These are phyloP conservation scores for Kazachstania martiniae DNA, from an alignment of 805 yeast species.

Conservation along the genomic window DNA sequence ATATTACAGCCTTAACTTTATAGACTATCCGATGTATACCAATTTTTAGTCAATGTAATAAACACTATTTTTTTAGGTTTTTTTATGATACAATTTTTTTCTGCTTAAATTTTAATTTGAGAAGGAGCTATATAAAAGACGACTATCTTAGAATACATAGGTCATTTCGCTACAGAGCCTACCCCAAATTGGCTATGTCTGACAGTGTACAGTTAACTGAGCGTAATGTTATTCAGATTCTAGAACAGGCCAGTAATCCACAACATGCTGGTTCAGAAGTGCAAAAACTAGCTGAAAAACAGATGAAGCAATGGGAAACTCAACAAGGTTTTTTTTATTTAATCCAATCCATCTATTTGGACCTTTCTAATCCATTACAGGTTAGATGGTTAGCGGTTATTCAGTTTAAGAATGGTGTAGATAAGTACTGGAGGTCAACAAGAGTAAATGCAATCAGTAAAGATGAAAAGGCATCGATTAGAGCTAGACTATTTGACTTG, in stretches of 20 bases:
- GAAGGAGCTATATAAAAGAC: too few relatives aligned
- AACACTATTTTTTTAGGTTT: too few relatives aligned
- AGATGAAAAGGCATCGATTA: slow-evolving; percentile 62
- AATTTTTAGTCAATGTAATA: too few relatives aligned
- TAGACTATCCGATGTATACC: too few relatives aligned
- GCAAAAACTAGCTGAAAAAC: slow-evolving; percentile 59
- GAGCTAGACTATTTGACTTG: slow-evolving; percentile 44
- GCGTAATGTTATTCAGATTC: slow-evolving; percentile 26
- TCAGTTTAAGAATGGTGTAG: slow-evolving; percentile 80
- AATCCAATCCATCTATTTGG: slow-evolving; percentile 53
- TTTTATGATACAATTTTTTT: too few relatives aligned
- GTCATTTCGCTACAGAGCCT: not conserved
- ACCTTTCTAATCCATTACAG: slow-evolving; percentile 47
- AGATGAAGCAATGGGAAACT: slow-evolving; percentile 59
- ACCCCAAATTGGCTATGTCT: not conserved
- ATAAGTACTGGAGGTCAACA: slow-evolving; percentile 71
- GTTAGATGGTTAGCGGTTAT: slow-evolving; percentile 81
- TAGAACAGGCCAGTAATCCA: slow-evolving; percentile 41
- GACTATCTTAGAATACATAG: too few relatives aligned
- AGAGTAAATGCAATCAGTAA: slow-evolving; percentile 42
- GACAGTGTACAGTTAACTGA: slow-evolving; percentile 14
- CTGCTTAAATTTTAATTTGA: too few relatives aligned
- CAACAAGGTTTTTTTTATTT: slow-evolving; percentile 47
- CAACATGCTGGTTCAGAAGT: slow-evolving; percentile 35
- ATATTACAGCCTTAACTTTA: too few relatives aligned